Base-by-base conservation (phyloP, 257 asterid genomes). In the Scutellaria galericulata region DNA sequence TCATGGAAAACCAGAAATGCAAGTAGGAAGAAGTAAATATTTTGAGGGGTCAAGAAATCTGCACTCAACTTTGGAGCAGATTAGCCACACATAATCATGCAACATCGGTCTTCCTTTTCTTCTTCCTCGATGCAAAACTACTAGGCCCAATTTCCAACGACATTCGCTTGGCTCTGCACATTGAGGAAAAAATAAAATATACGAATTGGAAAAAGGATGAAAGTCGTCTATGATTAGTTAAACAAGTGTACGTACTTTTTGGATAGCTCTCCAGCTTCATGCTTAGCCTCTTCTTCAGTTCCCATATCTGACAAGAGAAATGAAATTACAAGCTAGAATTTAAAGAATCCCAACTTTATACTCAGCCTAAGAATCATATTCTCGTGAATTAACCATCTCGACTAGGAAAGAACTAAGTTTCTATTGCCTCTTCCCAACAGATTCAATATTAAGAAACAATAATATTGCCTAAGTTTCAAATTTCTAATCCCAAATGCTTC, bases 111-210 rank as follows among this genome's bases (percentile, higher is more conserved):
- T 91, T 93, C 84, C 80, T 89, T 84, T 90, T 91, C 90, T 93
- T 93, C 86, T 87, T 89, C 80, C 89, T 88, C 7, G 97, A 80
- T 60, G 90, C 94, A 80, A 77, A 80, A 82, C 95, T 80, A 76
- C 93, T 86, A 9, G 95, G 88, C 77, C 90, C 97, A 7, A 85
- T 83, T 82, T 94, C 97, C 3, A 88, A 75, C 35, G 96, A 77
- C 87, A 87, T 77, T 35, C 97, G 83, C 78, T 95, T 91, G 42
- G 97, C 78, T 90, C 99, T 94, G 90, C 71, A 70, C 51, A 54
- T 31, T 40, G 50, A 64, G 24, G 8, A 15, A 42, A 15, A 12
- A 45, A 20, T 31, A 14, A 39, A 14, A 18, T 70, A 13, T 20
- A 7, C 3, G 40, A n/a, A 53, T 24, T 7, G n/a, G 8, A 40